phyloP scores from a whole-genome alignment of 2,329 filamentous ascomycete species.

The Penicillium sp. region DNA sequence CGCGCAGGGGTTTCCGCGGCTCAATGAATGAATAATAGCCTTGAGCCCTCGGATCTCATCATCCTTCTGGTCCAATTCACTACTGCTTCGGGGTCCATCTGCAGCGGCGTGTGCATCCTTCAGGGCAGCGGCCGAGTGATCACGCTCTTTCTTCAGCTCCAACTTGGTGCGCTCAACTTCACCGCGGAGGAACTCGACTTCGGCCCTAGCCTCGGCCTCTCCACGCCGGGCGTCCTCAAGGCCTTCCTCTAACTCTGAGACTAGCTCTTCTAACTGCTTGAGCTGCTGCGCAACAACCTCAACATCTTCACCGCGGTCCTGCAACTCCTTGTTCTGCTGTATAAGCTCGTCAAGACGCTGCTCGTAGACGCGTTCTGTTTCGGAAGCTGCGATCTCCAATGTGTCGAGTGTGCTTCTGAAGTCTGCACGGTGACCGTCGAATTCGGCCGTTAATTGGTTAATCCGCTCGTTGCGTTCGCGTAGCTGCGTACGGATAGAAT shows the following conservation, averaged over 20 bases:
- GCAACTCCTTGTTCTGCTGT: slow-evolving; percentile 76
- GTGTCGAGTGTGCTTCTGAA: slow-evolving; percentile 97
- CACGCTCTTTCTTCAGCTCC: slow-evolving; percentile 82
- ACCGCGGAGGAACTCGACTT: slow-evolving; percentile 91
- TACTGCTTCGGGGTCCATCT: slow-evolving; percentile 50
- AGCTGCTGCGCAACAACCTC: slow-evolving; percentile 86
- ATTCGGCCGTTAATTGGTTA: slow-evolving; percentile 85
- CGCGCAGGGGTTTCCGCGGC: slow-evolving; percentile 54
- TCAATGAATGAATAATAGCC: slow-evolving; percentile 94
- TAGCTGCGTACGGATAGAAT: slow-evolving; percentile 75
- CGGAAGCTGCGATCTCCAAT: slow-evolving; percentile 87
- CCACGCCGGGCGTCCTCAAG: slow-evolving; percentile 90
- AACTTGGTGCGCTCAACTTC: slow-evolving; percentile 89
- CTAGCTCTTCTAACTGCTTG: slow-evolving; percentile 91
- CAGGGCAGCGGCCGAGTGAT: slow-evolving; percentile 67
- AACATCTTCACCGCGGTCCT: slow-evolving; percentile 81
- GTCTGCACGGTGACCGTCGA: slow-evolving; percentile 90
- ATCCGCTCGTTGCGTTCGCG: slow-evolving; percentile 98
- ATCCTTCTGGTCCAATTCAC: slow-evolving; percentile 88
- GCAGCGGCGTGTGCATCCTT: slow-evolving; percentile 52
- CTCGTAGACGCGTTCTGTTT: slow-evolving; percentile 93
- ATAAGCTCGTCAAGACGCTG: slow-evolving; percentile 58
- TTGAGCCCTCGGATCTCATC: slow-evolving; percentile 97
- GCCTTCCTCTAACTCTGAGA: slow-evolving; percentile 94
- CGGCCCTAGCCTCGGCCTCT: slow-evolving; percentile 90